These are phyloP conservation scores for Neonectria punicea DNA, from an alignment of 2,329 filamentous ascomycete species.

Conservation along the genomic window DNA sequence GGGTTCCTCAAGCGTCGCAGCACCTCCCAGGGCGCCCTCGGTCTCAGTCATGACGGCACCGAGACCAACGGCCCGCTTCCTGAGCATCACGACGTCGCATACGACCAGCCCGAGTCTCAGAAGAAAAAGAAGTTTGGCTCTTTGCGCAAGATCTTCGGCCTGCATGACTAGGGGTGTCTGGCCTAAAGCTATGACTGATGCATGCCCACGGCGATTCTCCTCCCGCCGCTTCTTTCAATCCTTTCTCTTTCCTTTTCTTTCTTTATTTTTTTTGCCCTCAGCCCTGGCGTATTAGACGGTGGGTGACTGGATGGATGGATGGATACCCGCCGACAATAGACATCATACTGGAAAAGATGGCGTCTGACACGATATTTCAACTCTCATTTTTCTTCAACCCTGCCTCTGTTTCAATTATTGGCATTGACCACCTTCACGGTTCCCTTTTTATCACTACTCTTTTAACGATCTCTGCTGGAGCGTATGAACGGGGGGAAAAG, in stretches of 20 bases:
- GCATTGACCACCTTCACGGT: background rate
- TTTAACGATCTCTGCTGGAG: background rate
- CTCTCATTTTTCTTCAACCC: background rate
- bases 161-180: slow-evolving; percentile 54
- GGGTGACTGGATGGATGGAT: background rate
- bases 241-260: background rate
- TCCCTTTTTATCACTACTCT: background rate
- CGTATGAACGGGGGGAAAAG: background rate
- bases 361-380: background rate
- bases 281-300: slow-evolving; percentile 2
- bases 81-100: slow-evolving; percentile 23
- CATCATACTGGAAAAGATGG: background rate
- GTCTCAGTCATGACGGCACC: slow-evolving; percentile 15
- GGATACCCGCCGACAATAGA: slow-evolving; percentile 1
- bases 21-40: slow-evolving; percentile 48
- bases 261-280: background rate
- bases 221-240: background rate
- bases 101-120: slow-evolving; percentile 31
- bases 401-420: background rate
- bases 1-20: slow-evolving; percentile 51
- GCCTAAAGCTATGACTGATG: background rate
- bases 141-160: slow-evolving; percentile 72
- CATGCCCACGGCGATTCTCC: background rate
- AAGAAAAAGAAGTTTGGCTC: slow-evolving; percentile 75
- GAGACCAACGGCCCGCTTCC: slow-evolving; percentile 12